Evolutionary conservation across 2,329 filamentous ascomycete genomes (phyloP).

Genomic region (Cladosporium sp.): DNA sequence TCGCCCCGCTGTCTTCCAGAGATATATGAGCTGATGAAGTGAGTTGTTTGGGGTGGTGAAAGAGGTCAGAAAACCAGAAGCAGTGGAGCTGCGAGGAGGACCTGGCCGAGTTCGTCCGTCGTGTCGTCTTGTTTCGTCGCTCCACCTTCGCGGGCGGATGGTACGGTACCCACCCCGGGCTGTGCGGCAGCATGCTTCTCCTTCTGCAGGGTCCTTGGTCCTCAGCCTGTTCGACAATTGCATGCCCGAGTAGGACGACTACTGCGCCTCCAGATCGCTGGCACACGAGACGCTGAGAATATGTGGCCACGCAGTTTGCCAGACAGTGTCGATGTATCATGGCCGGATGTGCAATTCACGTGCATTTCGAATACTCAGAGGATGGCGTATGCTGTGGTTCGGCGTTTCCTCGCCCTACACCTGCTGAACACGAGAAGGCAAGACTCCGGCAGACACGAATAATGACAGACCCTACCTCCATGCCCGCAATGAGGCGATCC

Average conservation of each 20-base stretch:
- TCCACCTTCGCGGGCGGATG: constrained; percentile 3
- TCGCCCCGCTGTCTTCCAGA: no score
- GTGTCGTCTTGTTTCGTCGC: background rate
- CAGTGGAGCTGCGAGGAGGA: background rate
- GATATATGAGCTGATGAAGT: background rate
- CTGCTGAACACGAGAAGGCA: background rate
- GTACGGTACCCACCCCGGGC: background rate
- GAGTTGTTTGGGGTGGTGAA: background rate
- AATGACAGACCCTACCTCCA: background rate
- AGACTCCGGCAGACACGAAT: constrained; percentile 2
- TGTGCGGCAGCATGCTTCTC: background rate
- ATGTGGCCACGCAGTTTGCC: background rate
- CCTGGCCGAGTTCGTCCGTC: background rate
- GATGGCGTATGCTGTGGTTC: background rate
- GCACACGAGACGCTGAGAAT: background rate
- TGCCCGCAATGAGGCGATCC: background rate
- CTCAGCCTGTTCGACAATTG: background rate
- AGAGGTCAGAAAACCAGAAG: background rate
- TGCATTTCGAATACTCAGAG: background rate
- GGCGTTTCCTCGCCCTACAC: background rate
- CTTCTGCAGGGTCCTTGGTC: constrained; percentile 3
- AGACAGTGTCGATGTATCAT: background rate
- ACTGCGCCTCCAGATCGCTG: background rate
- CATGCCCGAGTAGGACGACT: background rate
- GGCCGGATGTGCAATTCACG: background rate